A percentile compares a stretch with the other conserved stretches of the same genome.
Evolutionary conservation across 352 stramenopile species (phyloP).

Genomic region (Peronosclerospora sorghi): DNA sequence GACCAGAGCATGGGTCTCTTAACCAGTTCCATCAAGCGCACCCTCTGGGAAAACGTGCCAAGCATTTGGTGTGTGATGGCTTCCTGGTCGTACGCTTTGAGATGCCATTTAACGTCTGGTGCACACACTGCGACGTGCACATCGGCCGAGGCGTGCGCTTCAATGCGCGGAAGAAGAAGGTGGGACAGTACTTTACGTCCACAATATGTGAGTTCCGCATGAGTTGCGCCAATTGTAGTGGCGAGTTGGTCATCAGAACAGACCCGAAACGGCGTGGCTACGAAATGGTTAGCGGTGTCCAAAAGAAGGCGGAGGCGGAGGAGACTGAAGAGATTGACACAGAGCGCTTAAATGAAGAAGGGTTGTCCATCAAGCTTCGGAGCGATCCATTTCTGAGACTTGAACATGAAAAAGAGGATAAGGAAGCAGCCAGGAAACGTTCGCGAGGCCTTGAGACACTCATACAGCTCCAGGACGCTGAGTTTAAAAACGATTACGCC

Average conservation of each 20-base stretch:
- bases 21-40: conserved; percentile 75
- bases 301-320: conserved; percentile 72
- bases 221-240: conserved; percentile 84
- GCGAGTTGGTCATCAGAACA: conserved; percentile 89
- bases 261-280: conserved; percentile 90
- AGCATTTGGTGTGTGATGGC: conserved; percentile 67
- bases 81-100: conserved; percentile 95
- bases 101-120: conserved; percentile 95
- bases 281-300: conserved; percentile 81
- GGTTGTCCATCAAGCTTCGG: conserved; percentile 28
- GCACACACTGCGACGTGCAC: conserved; percentile 50
- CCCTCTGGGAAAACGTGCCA: conserved; percentile 59
- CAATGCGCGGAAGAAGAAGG: conserved; percentile 92
- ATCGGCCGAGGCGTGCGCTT: conserved; percentile 88
- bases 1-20: conserved; percentile 76
- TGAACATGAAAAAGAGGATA: conserved; percentile 73
- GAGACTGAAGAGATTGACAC: conserved; percentile 26
- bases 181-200: conserved; percentile 87
- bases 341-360: conserved; percentile 46
- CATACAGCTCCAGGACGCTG: conserved; percentile 40
- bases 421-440: conserved; percentile 29
- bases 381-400: conserved; percentile 65
- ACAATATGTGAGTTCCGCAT: conserved; percentile 92
- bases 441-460: conserved; percentile 40
- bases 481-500: conserved; percentile 61